A percentile compares a stretch with the other conserved stretches of the same genome.
Conservation (phyloP, 257 asterid species). For the Jaltomata sinuosa region DNA sequence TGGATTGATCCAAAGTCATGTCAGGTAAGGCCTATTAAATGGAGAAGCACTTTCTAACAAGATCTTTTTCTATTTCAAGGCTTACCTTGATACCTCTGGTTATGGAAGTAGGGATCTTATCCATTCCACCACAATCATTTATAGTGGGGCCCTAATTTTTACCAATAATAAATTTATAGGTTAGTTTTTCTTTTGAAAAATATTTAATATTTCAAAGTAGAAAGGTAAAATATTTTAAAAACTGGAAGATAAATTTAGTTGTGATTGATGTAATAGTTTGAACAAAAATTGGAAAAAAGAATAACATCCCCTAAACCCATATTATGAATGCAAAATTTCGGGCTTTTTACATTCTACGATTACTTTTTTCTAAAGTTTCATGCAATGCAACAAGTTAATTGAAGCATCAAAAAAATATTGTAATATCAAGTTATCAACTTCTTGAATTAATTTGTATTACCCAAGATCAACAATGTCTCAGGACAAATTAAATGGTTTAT, state of each 20-base stretch:
- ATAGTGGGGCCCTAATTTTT: not conserved
- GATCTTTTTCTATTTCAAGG: not conserved
- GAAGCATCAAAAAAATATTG: not conserved
- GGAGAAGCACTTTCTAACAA: not conserved
- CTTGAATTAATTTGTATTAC: not conserved
- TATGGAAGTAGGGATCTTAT: not conserved
- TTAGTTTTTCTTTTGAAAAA: not conserved
- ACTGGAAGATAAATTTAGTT: not conserved
- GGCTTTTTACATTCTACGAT: not conserved
- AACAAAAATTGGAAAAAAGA: not conserved
- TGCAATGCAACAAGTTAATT: not conserved
- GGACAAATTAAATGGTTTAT: not conserved
- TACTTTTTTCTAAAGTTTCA: not conserved
- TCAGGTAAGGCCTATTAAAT: not conserved
- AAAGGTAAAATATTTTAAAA: not conserved
- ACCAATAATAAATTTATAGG: not conserved
- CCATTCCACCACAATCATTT: not conserved
- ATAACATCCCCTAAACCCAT: not conserved
- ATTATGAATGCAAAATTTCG: not conserved
- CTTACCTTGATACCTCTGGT: not conserved
- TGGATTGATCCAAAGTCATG: not conserved
- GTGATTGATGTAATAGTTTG: not conserved
- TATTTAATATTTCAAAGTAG: not conserved
- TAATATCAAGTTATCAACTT: not conserved
- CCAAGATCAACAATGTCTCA: not conserved